A percentile compares a stretch with the other conserved stretches of the same genome.
phyloP scores from a whole-genome alignment of 192 early-diverging fungal species.

The Lobosporangium transversale region DNA sequence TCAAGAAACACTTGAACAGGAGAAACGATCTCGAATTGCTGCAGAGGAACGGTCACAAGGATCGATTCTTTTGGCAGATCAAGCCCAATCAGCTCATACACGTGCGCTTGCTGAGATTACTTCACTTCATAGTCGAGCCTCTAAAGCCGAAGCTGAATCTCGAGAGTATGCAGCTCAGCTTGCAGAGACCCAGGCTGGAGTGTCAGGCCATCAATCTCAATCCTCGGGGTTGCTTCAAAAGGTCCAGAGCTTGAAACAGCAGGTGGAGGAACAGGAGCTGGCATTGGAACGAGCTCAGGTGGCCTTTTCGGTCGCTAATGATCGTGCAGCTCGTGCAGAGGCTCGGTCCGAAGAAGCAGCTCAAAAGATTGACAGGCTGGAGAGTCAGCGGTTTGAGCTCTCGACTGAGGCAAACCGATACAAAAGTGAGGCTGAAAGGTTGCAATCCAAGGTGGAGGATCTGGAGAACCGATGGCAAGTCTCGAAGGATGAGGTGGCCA shows the following conservation, averaged over 20 bases:
- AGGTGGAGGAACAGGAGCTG: conserved; percentile 54
- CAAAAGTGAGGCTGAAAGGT: conserved; percentile 50
- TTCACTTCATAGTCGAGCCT: conserved; percentile 46
- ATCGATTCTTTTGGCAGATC: conserved; percentile 55
- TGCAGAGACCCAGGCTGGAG: conserved; percentile 47
- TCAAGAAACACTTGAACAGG: conserved; percentile 54
- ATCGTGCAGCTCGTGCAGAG: conserved; percentile 53
- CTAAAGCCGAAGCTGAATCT: conserved; percentile 56
- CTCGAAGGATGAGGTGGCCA: conserved; percentile 54
- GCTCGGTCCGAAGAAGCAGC: conserved; percentile 33
- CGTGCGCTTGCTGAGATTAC: conserved; percentile 57
- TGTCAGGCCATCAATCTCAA: conserved; percentile 45
- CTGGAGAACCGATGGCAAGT: conserved; percentile 46
- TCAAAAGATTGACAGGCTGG: conserved; percentile 44
- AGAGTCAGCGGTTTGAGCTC: conserved; percentile 42
- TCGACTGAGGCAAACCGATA: conserved; percentile 48
- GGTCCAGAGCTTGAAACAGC: conserved; percentile 38
- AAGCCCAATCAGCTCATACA: conserved; percentile 60
- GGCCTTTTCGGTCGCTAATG: conserved; percentile 49
- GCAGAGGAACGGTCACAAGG: conserved; percentile 60
- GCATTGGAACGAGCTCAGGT: conserved; percentile 52
- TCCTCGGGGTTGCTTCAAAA: conserved; percentile 31
- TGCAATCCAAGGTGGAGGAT: conserved; percentile 51
- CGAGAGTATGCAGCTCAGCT: conserved; percentile 52
- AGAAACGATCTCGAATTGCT: conserved; percentile 45